These are phyloP conservation scores for Komagataella kurtzmanii DNA, from an alignment of 805 yeast genomes.

Conservation along the genomic window DNA sequence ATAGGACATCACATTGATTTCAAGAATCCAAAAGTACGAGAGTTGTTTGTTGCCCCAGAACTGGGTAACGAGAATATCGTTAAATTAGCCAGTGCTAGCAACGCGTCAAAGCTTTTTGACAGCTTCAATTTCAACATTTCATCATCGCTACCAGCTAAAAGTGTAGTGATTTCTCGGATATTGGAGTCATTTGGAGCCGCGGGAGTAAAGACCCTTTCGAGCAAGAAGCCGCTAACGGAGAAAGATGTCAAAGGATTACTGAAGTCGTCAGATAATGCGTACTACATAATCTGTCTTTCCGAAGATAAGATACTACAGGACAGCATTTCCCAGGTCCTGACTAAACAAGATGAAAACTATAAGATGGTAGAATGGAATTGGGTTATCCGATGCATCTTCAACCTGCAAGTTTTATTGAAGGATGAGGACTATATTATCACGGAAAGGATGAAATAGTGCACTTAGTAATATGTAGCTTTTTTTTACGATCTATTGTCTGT, in stretches of 20 bases:
- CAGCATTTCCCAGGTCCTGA: constrained; percentile 12
- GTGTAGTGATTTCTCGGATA: constrained; percentile 39
- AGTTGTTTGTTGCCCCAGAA: constrained; percentile 16
- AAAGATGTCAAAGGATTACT: background rate
- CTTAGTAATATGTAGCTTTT: background rate
- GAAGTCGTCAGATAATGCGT: constrained; percentile 8
- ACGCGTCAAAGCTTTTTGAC: constrained; percentile 23
- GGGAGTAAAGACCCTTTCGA: constrained; percentile 6
- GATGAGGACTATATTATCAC: constrained; percentile 2
- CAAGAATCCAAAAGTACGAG: constrained; percentile 19
- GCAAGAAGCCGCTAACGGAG: constrained; percentile 6
- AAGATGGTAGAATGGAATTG: constrained; percentile 49
- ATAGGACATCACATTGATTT: constrained; percentile 16
- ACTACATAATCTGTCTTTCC: constrained; percentile 11
- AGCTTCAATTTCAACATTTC: constrained; percentile 42
- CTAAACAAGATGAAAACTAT: constrained; percentile 10
- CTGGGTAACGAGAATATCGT: constrained; percentile 8
- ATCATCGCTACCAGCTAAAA: constrained; percentile 46
- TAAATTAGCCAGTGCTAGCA: constrained; percentile 9
- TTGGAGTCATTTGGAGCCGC: constrained; percentile 46
- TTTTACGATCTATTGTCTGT: background rate
- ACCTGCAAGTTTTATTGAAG: constrained; percentile 17
- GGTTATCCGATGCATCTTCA: constrained; percentile 44
- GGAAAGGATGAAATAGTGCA: background rate
- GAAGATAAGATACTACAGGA: constrained; percentile 19